Base-by-base conservation (phyloP, 352 stramenopile species). In the Globisporangium parvum region DNA sequence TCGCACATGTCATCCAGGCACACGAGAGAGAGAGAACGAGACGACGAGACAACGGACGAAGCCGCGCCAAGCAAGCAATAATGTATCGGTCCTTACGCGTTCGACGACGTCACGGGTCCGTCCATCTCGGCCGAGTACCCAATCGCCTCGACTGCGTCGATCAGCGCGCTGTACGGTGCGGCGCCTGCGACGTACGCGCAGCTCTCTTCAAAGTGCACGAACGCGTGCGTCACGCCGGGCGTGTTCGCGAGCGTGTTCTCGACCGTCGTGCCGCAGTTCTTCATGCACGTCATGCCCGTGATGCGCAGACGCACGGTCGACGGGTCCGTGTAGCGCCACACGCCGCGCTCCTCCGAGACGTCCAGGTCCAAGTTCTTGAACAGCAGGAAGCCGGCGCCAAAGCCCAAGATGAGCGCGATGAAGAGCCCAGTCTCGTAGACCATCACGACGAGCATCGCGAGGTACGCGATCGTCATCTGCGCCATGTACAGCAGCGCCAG, bases 221-320 rank as follows among this genome's bases (percentile, higher is more conserved):
- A 69, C 44, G 77, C 88, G 54, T 85, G 72, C 8, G 72, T 77
- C 51, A 96, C 89, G 33, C 87, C 85, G 18, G 71, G 57, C 15
- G 79, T 69, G 21, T 26, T 53, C 33, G 55, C 42, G 40, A 95
- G 55, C 23, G 84, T 67, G 47, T 83, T 81, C 55, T 79, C 60
- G 12, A 93, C 77, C 3, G 84, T 93, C 42, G 55, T 96, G 31
- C 93, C 95, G 58, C 87, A 92, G 64, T 96, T 96, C 33, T 93
- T 89, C 76, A 97, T 88, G 48, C 82, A 92, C 51, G 74, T 83
- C 79, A 97, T 96, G 47, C 91, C 90, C 48, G 95, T 82, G 6
- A 98, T 75, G 48, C 71, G 68, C 24, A 95, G 73, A 14, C 73
- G 60, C 44, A 93, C 71, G 12, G 75, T 89, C n/a, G 79, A 85